Evolutionary conservation across 352 stramenopile species (phyloP), one percentile per base, ranked within the genome.

Genomic region (Phytophthora ramorum): DNA sequence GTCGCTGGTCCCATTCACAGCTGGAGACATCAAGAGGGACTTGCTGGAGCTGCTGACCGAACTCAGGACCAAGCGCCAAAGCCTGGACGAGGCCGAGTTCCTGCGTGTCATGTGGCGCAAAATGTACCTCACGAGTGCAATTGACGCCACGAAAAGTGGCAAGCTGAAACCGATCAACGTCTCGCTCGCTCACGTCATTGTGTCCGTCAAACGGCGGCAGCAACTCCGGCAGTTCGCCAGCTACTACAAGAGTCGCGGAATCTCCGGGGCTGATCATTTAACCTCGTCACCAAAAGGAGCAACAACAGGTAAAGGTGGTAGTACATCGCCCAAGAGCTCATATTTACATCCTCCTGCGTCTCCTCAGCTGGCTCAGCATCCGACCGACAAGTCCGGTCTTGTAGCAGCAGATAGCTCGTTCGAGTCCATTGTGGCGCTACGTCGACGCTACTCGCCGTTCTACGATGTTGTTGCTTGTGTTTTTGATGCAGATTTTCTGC

Each of bases 221-320:
- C 83, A 92, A 49, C 69, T 92, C 54, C 75, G 82, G 51, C 78
- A 90, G 46, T 92, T 92, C 45, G 80, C 83, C 8, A 73, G 70
- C 47, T 92, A 89, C 69, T 92, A 92, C 61, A 66, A 71, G 9
- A 86, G 74, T 59, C 79, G 82, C 16, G 83, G 83, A 7, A 89
- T 92, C 51, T 87, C 83, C 1, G 83, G 83, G 1, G 76, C 83
- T 0, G 75, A 85, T 44, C 71, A 79, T 30, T 52, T 92, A 19
- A 76, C 66, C 9, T 50, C 64, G 6, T 40, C 62, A 20, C n/a
- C 37, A 4, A 47, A 62, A 48, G 44, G n/a, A 41, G 16, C 2
- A 9, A 7, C 16, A 16, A 7, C 49, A 8, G 19, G 34, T 2
- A 58, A 49, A 41, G 20, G 2, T 35, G 35, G 17, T 13, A 13